Conservation (phyloP, 2,329 filamentous ascomycete genomes). For the Aspergillus tubingensis region DNA sequence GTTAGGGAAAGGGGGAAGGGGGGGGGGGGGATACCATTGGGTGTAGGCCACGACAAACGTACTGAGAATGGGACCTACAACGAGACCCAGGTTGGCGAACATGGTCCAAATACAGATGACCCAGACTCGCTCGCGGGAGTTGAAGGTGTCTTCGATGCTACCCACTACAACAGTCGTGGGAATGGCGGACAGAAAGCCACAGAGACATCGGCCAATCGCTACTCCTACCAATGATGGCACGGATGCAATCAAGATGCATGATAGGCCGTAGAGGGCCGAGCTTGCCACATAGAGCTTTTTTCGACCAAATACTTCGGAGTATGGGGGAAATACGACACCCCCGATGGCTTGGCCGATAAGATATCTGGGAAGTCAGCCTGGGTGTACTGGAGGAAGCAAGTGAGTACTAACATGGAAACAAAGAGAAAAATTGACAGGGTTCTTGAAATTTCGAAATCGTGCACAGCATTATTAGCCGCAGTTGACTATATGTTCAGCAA, state of each 20-base stretch:
- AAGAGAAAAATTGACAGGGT: constrained; percentile 36
- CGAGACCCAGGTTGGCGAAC: constrained; percentile 46
- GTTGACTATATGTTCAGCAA: constrained; percentile 27
- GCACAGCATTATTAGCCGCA: constrained; percentile 28
- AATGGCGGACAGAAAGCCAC: constrained; percentile 50
- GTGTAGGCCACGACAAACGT: constrained; percentile 43
- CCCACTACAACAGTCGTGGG: constrained; percentile 52
- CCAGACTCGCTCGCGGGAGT: constrained; percentile 50
- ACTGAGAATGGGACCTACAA: constrained; percentile 49
- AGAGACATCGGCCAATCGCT: constrained; percentile 46
- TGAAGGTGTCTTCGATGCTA: constrained; percentile 54
- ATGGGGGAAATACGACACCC: constrained; percentile 38
- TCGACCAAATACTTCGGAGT: constrained; percentile 42
- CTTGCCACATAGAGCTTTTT: constrained; percentile 39
- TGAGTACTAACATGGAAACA: constrained; percentile 20
- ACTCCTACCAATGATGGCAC: constrained; percentile 40
- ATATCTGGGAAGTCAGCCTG: constrained; percentile 26
- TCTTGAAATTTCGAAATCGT: constrained; percentile 28
- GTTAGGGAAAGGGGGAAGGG: neutral
- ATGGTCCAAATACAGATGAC: constrained; percentile 50
- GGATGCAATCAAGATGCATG: constrained; percentile 42
- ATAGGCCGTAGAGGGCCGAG: constrained; percentile 30
- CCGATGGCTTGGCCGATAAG: constrained; percentile 38
- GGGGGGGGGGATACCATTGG: constrained; percentile 35
- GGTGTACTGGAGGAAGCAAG: neutral